Conservation (phyloP, 495 filamentous ascomycete species). For the Daldinia childiae region DNA sequence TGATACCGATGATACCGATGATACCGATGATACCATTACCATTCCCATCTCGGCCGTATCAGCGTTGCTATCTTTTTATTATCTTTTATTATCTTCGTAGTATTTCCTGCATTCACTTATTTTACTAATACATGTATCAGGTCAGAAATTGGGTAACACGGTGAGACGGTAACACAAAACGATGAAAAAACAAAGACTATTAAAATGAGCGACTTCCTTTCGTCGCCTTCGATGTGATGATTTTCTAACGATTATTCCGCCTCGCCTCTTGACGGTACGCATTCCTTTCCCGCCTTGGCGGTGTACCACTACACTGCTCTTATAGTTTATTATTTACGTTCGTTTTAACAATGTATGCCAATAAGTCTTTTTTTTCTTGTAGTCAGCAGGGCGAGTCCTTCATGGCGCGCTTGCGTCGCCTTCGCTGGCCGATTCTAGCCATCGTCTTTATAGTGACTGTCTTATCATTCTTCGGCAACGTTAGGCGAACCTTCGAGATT, state of each 20-base stretch:
- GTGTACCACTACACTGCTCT: background rate
- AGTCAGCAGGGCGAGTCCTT: conserved; percentile 29
- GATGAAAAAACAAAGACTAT: conserved; percentile 10
- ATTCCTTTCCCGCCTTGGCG: conserved; percentile 14
- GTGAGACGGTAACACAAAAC: background rate
- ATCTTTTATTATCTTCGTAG: background rate
- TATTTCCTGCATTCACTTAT: background rate
- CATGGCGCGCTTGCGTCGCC: conserved; percentile 33
- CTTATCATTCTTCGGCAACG: conserved; percentile 22
- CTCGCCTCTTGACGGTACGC: conserved; percentile 16
- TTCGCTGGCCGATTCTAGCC: conserved; percentile 34
- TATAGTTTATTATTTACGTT: background rate
- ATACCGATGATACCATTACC: too few species aligned
- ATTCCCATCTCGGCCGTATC: background rate
- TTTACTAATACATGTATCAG: too few species aligned
- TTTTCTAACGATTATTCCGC: conserved; percentile 14
- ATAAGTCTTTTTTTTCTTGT: conserved; percentile 23
- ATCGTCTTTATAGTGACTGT: conserved; percentile 19
- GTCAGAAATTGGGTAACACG: background rate
- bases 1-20: too few species aligned
- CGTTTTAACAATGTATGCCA: conserved; percentile 27
- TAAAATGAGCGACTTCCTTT: conserved; percentile 18
- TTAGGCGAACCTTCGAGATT: conserved; percentile 13
- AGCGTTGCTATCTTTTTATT: background rate
- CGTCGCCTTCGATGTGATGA: conserved; percentile 4